These are phyloP conservation scores for Astragalus membranaceus DNA, from an alignment of 306 rosid species.

Conservation along the genomic window DNA sequence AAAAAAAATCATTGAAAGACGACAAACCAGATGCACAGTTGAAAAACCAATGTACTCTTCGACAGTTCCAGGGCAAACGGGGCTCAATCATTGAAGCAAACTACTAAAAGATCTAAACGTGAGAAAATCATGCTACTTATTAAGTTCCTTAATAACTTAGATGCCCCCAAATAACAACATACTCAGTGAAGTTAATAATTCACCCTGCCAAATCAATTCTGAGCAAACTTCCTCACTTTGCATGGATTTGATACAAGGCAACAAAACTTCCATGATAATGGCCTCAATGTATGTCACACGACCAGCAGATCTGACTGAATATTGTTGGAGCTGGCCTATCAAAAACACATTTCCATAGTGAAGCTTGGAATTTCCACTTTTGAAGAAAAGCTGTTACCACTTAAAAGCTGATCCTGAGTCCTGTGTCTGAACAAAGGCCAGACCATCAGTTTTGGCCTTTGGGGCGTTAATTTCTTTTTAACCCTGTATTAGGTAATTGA, in stretches of 20 bases:
- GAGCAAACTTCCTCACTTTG: slow-evolving; percentile 28
- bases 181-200: slow-evolving; percentile 21
- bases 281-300: slow-evolving; percentile 31
- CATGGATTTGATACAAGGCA: slow-evolving; percentile 34
- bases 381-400: slow-evolving; percentile 29
- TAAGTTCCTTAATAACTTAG: slow-evolving; percentile 21
- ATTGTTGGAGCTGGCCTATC: slow-evolving; percentile 27
- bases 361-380: slow-evolving; percentile 27
- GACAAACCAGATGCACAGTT: slow-evolving; percentile 6
- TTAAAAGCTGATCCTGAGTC: slow-evolving; percentile 36
- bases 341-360: slow-evolving; percentile 25
- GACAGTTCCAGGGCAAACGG: slow-evolving; percentile 1
- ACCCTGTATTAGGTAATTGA: slow-evolving; percentile 30
- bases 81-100: slow-evolving; percentile 24
- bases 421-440: slow-evolving; percentile 36
- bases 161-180: slow-evolving; percentile 37
- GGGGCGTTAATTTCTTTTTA: slow-evolving; percentile 34
- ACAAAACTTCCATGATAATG: slow-evolving; percentile 26
- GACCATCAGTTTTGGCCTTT: slow-evolving; percentile 29
- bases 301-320: slow-evolving; percentile 42
- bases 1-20: background rate
- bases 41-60: slow-evolving; percentile 18
- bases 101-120: slow-evolving; percentile 12
- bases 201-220: slow-evolving; percentile 36
- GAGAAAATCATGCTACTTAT: slow-evolving; percentile 23